phyloP scores from a whole-genome alignment of 306 rosid genomes.

The Cucurbita maxima region DNA sequence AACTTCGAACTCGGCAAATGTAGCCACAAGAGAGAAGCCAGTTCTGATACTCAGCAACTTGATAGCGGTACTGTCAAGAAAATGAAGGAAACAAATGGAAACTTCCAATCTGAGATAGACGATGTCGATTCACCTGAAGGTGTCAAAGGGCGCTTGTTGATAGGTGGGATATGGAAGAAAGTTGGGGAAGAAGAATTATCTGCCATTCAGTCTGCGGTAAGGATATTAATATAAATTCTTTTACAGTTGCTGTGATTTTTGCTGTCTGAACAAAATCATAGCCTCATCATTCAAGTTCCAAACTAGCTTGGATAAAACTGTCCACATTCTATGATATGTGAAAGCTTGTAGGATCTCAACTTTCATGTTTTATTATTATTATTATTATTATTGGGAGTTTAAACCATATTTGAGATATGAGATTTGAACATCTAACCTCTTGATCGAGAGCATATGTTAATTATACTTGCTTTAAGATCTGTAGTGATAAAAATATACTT shows the following conservation, averaged over 20 bases:
- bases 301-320: background rate
- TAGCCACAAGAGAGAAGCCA: slow-evolving; percentile 36
- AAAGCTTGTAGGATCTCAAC: background rate
- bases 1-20: slow-evolving; percentile 13
- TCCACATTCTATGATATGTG: background rate
- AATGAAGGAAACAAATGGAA: slow-evolving; percentile 28
- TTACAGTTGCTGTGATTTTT: background rate
- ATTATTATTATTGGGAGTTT: too few relatives aligned
- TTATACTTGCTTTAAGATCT: too few relatives aligned
- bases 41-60: slow-evolving; percentile 22
- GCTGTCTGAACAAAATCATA: background rate
- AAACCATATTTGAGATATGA: too few relatives aligned
- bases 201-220: slow-evolving; percentile 42
- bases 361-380: background rate
- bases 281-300: background rate
- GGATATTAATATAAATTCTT: slow-evolving; percentile 31
- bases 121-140: slow-evolving; percentile 13
- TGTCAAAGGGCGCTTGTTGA: slow-evolving; percentile 31
- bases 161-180: slow-evolving; percentile 47
- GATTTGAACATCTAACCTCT: too few relatives aligned
- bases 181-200: slow-evolving; percentile 42
- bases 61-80: slow-evolving; percentile 42
- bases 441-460: too few relatives aligned
- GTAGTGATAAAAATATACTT: too few relatives aligned
- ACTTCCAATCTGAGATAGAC: background rate